phyloP scores from a whole-genome alignment of 1,139 yeast species.

The Candida frijolesensis region DNA sequence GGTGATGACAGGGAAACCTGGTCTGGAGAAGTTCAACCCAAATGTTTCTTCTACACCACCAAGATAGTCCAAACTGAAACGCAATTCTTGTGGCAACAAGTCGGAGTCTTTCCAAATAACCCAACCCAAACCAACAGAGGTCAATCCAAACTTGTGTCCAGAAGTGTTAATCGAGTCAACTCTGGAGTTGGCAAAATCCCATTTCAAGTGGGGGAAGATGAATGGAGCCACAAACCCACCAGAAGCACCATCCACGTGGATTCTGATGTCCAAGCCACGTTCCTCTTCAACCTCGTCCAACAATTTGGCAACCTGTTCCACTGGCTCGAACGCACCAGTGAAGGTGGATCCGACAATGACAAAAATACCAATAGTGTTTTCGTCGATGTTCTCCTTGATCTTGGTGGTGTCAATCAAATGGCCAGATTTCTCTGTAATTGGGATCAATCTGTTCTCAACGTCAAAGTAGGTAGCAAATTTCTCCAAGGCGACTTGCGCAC shows the following conservation, averaged over 20 bases:
- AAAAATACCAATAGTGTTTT: slow-evolving; percentile 89
- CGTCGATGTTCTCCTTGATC: slow-evolving; percentile 71
- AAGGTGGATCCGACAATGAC: slow-evolving; percentile 90
- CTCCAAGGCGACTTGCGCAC: slow-evolving; percentile 93
- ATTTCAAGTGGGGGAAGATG: slow-evolving; percentile 67
- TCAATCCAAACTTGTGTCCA: slow-evolving; percentile 91
- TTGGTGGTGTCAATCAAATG: slow-evolving; percentile 64
- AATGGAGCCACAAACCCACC: slow-evolving; percentile 92
- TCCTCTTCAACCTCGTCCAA: slow-evolving; percentile 71
- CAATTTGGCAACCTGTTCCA: slow-evolving; percentile 56
- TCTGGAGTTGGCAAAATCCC: slow-evolving; percentile 81
- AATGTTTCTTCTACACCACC: slow-evolving; percentile 91
- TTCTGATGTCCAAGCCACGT: slow-evolving; percentile 69
- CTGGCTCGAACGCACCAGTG: slow-evolving; percentile 90
- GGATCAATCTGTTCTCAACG: slow-evolving; percentile 79
- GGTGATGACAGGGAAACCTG: slow-evolving; percentile 87
- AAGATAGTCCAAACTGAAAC: slow-evolving; percentile 75
- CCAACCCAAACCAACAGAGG: slow-evolving; percentile 94
- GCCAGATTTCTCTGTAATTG: slow-evolving; percentile 59
- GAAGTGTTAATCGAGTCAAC: slow-evolving; percentile 89
- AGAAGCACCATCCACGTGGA: slow-evolving; percentile 93
- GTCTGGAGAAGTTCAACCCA: slow-evolving; percentile 86
- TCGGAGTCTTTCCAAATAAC: slow-evolving; percentile 73
- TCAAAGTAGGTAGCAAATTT: slow-evolving; percentile 93
- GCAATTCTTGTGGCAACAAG: slow-evolving; percentile 67